These are phyloP conservation scores for Rhizophagus clarus DNA, from an alignment of 192 early-diverging fungal genomes.

Conservation along the genomic window DNA sequence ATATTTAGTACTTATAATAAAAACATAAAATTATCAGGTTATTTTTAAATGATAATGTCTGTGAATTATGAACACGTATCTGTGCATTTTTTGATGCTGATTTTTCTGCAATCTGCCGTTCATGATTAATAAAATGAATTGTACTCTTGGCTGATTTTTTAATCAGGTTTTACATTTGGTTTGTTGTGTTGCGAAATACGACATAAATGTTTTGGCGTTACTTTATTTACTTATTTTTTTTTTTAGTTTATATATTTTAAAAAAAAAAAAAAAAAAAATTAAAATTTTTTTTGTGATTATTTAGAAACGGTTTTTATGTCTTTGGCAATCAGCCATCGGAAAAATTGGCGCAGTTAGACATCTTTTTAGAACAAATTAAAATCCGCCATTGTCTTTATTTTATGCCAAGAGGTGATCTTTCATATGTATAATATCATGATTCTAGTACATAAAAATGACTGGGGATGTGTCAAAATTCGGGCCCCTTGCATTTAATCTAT, in stretches of 20 bases:
- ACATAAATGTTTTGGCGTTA: not conserved
- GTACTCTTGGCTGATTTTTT: not conserved
- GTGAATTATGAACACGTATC: not conserved
- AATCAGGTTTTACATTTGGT: not conserved
- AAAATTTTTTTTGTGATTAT: too few species aligned
- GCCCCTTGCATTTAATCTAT: slow-evolving; percentile 9
- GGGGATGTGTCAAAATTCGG: not conserved
- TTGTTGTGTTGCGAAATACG: not conserved
- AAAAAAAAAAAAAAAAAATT: too few species aligned
- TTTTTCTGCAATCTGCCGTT: not conserved
- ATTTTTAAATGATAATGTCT: not conserved
- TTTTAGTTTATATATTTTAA: not conserved
- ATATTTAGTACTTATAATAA: too few species aligned
- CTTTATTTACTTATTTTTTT: not conserved
- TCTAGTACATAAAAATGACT: not conserved
- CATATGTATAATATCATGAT: not conserved
- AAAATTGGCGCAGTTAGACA: not conserved
- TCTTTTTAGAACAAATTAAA: not conserved
- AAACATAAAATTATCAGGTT: too few species aligned
- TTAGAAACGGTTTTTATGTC: not conserved
- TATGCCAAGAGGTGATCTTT: not conserved
- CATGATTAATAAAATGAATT: not conserved
- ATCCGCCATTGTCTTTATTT: not conserved
- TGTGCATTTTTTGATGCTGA: not conserved
- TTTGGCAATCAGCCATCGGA: not conserved